Conservation (phyloP, 345 rosid genomes). For the Dovyalis caffra region DNA sequence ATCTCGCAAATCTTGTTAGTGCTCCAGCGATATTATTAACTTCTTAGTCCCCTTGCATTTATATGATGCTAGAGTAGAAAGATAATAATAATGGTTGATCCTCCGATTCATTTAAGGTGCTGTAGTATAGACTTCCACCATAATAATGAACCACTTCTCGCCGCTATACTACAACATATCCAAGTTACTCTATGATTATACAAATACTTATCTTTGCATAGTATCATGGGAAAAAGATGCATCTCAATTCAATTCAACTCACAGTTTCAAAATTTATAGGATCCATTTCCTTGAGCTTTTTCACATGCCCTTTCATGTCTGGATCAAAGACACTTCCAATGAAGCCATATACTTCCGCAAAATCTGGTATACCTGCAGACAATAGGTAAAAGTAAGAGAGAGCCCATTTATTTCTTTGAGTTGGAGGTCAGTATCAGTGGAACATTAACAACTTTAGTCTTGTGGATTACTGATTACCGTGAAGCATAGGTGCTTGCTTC, state of each 20-base stretch:
- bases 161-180: background rate
- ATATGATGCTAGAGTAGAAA: background rate
- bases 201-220: background rate
- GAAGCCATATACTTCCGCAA: constrained; percentile 86
- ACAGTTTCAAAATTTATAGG: constrained; percentile 94
- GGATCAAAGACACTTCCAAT: constrained; percentile 95
- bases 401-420: constrained; percentile 9
- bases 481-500: constrained; percentile 51
- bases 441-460: background rate
- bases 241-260: constrained; percentile 27
- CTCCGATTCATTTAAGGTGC: no score
- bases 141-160: background rate
- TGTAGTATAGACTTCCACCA: background rate
- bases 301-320: constrained; percentile 55
- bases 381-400: constrained; percentile 10
- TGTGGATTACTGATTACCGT: constrained; percentile 58
- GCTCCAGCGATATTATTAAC: background rate
- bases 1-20: background rate
- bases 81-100: background rate
- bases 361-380: constrained; percentile 75
- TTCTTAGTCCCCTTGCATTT: background rate
- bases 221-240: constrained; percentile 1
- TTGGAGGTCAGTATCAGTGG: background rate
- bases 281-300: constrained; percentile 95
- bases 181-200: background rate